Conservation (phyloP, 768 basidiomycete species). For the Chalciporus sphaerocephalus region DNA sequence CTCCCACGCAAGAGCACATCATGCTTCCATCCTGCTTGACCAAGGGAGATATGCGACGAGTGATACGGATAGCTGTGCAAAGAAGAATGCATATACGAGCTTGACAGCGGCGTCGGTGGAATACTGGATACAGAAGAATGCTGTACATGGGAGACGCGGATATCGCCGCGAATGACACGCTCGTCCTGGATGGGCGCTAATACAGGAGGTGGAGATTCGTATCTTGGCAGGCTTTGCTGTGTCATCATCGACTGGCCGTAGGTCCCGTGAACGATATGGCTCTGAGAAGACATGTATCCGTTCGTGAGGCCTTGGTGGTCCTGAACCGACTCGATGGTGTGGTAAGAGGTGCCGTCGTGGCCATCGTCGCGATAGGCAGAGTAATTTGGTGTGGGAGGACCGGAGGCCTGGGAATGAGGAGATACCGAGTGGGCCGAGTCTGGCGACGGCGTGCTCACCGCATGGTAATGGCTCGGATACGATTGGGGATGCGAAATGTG, state of each 20-base stretch:
- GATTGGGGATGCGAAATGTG: slow-evolving; percentile 55
- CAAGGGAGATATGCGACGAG: slow-evolving; percentile 33
- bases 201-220: slow-evolving; percentile 51
- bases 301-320: slow-evolving; percentile 29
- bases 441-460: slow-evolving; percentile 44
- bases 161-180: slow-evolving; percentile 30
- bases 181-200: slow-evolving; percentile 53
- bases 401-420: slow-evolving; percentile 31
- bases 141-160: slow-evolving; percentile 29
- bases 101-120: slow-evolving; percentile 28
- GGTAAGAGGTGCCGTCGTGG: slow-evolving; percentile 37
- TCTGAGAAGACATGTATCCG: slow-evolving; percentile 32
- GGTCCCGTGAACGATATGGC: slow-evolving; percentile 24
- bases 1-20: slow-evolving; percentile 39
- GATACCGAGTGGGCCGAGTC: slow-evolving; percentile 48
- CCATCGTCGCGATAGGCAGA: slow-evolving; percentile 44
- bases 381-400: slow-evolving; percentile 36
- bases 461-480: slow-evolving; percentile 36
- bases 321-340: slow-evolving; percentile 29
- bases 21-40: slow-evolving; percentile 44
- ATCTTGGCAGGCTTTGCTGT: slow-evolving; percentile 31
- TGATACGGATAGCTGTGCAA: slow-evolving; percentile 41
- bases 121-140: slow-evolving; percentile 31
- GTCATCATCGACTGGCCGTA: slow-evolving; percentile 21
- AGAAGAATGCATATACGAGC: slow-evolving; percentile 41